Conservation (phyloP, 2,329 filamentous ascomycete genomes). For the Rhynchosporium graminicola region DNA sequence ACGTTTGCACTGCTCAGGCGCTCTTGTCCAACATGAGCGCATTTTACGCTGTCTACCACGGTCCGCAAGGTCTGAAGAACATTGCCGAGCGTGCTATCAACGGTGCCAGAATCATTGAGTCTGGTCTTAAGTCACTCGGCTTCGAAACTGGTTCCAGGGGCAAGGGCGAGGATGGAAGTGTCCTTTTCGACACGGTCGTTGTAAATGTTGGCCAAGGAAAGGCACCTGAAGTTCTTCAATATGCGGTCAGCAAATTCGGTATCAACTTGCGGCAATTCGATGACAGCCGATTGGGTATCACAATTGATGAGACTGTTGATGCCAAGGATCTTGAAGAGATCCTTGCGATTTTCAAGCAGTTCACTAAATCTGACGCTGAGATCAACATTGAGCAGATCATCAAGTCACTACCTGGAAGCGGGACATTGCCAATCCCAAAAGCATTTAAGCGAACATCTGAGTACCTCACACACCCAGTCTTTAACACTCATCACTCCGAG, state of each 20-base stretch:
- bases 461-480: conserved; percentile 87
- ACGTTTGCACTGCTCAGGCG: conserved; percentile 94
- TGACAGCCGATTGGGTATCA: conserved; percentile 66
- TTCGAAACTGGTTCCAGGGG: conserved; percentile 62
- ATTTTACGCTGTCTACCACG: conserved; percentile 93
- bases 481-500: conserved; percentile 94
- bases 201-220: conserved; percentile 57
- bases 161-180: conserved; percentile 55
- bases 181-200: conserved; percentile 79
- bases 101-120: conserved; percentile 69
- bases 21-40: conserved; percentile 94
- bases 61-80: conserved; percentile 75
- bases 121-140: conserved; percentile 62
- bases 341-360: conserved; percentile 54
- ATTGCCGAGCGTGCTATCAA: conserved; percentile 80
- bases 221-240: conserved; percentile 52
- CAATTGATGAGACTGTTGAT: conserved; percentile 73
- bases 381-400: conserved; percentile 45
- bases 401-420: conserved; percentile 45
- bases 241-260: conserved; percentile 51
- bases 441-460: conserved; percentile 68
- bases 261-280: conserved; percentile 67
- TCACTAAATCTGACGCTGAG: conserved; percentile 28
- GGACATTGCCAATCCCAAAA: conserved; percentile 51
- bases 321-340: conserved; percentile 58